phyloP scores from a whole-genome alignment of 441 rosid genomes.

The Arabidopsis hybrid region DNA sequence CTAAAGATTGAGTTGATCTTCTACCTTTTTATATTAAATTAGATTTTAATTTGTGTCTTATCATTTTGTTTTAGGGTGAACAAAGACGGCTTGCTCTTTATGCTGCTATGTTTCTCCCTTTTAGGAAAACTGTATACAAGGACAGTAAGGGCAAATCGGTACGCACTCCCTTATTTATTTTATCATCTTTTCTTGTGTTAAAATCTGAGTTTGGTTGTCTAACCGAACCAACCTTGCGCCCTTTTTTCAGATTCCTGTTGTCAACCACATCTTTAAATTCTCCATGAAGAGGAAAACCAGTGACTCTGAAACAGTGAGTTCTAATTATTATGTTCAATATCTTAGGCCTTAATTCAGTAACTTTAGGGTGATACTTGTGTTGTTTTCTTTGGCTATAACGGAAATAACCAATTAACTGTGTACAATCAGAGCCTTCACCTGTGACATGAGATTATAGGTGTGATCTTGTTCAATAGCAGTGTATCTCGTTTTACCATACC shows the following conservation, averaged over 20 bases:
- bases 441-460: conserved; percentile 26
- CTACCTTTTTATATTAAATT: background rate
- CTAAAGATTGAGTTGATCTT: conserved; percentile 25
- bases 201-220: conserved; percentile 19
- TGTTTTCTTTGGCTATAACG: background rate
- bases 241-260: conserved; percentile 63
- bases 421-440: conserved; percentile 15
- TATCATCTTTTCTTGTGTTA: conserved; percentile 30
- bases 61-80: conserved; percentile 63
- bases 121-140: conserved; percentile 57
- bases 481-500: conserved; percentile 23
- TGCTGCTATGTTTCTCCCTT: conserved; percentile 88
- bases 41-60: conserved; percentile 32
- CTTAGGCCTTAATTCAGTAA: conserved; percentile 16
- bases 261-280: conserved; percentile 73
- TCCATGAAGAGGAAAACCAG: conserved; percentile 88
- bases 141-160: conserved; percentile 80
- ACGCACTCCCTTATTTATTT: conserved; percentile 16
- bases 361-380: conserved; percentile 12
- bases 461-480: conserved; percentile 15
- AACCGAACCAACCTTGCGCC: conserved; percentile 4
- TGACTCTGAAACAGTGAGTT: conserved; percentile 78
- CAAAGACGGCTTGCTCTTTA: conserved; percentile 78
- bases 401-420: conserved; percentile 4
- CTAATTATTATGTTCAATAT: conserved; percentile 16